Base-by-base conservation (phyloP, 495 filamentous ascomycete species). In the Xylaria intraflava region DNA sequence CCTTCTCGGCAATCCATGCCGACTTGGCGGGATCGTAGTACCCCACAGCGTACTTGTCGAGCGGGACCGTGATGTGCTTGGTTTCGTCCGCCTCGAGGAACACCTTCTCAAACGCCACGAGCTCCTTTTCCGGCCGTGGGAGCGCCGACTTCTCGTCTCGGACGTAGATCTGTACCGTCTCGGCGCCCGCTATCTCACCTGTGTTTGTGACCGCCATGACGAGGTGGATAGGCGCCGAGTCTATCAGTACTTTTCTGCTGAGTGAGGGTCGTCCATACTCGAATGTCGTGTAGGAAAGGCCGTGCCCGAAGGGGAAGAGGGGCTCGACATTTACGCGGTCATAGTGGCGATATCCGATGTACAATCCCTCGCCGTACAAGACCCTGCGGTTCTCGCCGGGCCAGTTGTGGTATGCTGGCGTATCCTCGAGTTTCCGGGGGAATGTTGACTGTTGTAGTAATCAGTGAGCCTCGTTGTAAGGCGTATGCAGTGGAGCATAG, bases 311-410 rank as follows among this genome's bases (percentile, higher is more conserved):
- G 42, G 84, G 75, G 70, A 93, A 93, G 0, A 85, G 76, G 0
- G 87, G 83, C 1, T 72, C 68, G 29, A 86, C 72, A 11, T 79
- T 70, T n/a, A 78, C 66, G 41, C 83, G 81, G 64, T 95, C 89
- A 71, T 89, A 95, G 70, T 87, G 86, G 2, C 86, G 75, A 66
- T 95, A 94, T 2, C 89, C 88, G 49, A 95, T 83, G 65, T 86
- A 92, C 44, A 94, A 67, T 40, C 87, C 88, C 64, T 95, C 89
- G 49, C 88, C 89, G 66, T 95, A 95, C 11, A 89, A 68, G 9
- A 90, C 86, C 46, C 83, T 78, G 35, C 80, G 74, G 59, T 88
- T 84, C 67, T 93, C 89, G 47, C 86, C 86, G 6, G 86, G 85
- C 80, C 86, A 94, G 73, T 90, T 93, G 62, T 88, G 77, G 65